These are phyloP conservation scores for Aspergillus carlsbadensis DNA, from an alignment of 495 filamentous ascomycete species.

Conservation along the genomic window DNA sequence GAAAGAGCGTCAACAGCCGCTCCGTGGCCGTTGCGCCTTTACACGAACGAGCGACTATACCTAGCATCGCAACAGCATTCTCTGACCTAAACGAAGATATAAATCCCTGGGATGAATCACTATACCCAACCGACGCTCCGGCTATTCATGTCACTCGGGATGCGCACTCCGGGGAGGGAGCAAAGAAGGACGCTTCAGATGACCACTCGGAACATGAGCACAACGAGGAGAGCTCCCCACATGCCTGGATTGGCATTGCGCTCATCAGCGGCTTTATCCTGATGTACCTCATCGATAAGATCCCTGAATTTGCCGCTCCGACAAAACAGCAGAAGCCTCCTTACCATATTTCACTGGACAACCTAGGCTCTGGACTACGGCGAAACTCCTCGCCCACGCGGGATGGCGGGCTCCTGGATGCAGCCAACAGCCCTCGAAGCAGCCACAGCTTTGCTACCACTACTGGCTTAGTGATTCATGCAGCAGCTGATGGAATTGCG, in stretches of 20 bases:
- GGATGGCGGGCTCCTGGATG: slow-evolving; percentile 39
- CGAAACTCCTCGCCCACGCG: slow-evolving; percentile 50
- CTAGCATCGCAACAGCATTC: slow-evolving; percentile 17
- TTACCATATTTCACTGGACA: slow-evolving; percentile 79
- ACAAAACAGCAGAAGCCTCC: slow-evolving; percentile 52
- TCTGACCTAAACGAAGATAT: slow-evolving; percentile 6
- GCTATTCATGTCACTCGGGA: slow-evolving; percentile 11
- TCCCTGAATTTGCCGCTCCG: slow-evolving; percentile 68
- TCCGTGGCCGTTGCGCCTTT: slow-evolving; percentile 26
- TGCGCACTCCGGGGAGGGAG: slow-evolving; percentile 15
- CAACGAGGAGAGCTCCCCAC: slow-evolving; percentile 48
- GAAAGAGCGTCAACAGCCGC: slow-evolving; percentile 34
- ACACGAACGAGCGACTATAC: slow-evolving; percentile 28
- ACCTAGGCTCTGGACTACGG: slow-evolving; percentile 59
- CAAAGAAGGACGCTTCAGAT: slow-evolving; percentile 30
- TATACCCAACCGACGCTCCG: background rate
- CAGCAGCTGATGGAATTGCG: slow-evolving; percentile 93
- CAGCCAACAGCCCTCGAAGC: slow-evolving; percentile 29
- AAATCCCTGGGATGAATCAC: slow-evolving; percentile 5
- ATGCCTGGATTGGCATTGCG: slow-evolving; percentile 80
- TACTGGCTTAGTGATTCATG: slow-evolving; percentile 91
- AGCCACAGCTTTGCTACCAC: slow-evolving; percentile 69
- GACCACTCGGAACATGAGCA: slow-evolving; percentile 43
- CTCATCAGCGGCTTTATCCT: slow-evolving; percentile 87
- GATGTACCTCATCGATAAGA: slow-evolving; percentile 94